Conservation (phyloP, 2,329 filamentous ascomycete genomes). For the Lachnellula subtilissima region DNA sequence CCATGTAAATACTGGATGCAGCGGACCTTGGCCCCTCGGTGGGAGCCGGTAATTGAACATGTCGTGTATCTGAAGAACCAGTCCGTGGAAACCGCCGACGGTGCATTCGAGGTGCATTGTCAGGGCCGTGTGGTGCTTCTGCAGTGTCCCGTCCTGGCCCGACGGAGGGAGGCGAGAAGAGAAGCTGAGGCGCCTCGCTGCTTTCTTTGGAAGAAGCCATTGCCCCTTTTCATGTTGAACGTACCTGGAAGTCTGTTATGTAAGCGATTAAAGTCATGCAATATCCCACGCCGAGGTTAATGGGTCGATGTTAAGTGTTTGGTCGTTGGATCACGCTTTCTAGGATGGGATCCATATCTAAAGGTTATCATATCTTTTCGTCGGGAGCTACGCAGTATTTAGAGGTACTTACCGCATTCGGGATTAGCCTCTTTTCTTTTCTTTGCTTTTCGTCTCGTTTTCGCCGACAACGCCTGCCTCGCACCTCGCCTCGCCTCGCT, state of each 20-base stretch:
- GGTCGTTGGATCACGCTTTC: too few relatives aligned
- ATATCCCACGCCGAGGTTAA: background rate
- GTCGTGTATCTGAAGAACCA: conserved; percentile 15
- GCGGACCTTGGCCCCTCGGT: conserved; percentile 17
- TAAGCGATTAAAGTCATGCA: background rate
- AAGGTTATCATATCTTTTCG: too few relatives aligned
- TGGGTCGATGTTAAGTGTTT: too few relatives aligned
- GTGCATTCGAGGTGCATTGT: conserved; percentile 6
- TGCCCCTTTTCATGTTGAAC: background rate
- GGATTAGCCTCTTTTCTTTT: background rate
- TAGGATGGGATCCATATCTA: too few relatives aligned
- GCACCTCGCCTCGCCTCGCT: too few relatives aligned
- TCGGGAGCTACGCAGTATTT: background rate
- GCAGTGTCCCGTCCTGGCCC: background rate
- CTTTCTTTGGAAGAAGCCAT: background rate
- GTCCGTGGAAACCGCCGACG: conserved; percentile 16
- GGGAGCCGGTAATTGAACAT: conserved; percentile 25
- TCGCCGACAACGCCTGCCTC: background rate
- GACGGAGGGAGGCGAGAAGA: background rate
- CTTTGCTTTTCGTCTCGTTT: background rate
- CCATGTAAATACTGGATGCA: conserved; percentile 30
- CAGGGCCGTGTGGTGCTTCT: background rate
- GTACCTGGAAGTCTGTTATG: background rate
- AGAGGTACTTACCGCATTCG: background rate
- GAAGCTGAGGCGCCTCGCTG: background rate